These are phyloP conservation scores for Boletus subparvulus DNA, from an alignment of 768 basidiomycete genomes.

Conservation along the genomic window DNA sequence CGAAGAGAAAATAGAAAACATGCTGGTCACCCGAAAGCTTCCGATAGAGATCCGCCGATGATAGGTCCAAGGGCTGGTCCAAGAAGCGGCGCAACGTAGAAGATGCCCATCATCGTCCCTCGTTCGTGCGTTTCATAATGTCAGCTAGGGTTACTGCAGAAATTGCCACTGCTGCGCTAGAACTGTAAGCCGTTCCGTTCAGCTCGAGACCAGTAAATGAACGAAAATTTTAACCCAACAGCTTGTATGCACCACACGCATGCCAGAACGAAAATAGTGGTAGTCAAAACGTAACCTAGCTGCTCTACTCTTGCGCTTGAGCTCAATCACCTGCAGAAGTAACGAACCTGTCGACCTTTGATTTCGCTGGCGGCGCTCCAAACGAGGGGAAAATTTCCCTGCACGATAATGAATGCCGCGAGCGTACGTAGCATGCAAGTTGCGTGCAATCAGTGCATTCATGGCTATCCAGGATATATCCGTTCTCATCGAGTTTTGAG, in stretches of 20 bases:
- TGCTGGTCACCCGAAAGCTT: constrained; percentile 72
- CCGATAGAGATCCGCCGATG: constrained; percentile 65
- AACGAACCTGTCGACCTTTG: constrained; percentile 65
- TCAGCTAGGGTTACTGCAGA: constrained; percentile 80
- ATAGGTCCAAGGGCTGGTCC: constrained; percentile 74
- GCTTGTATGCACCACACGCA: constrained; percentile 75
- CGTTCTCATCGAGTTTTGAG: neutral
- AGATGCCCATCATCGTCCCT: constrained; percentile 79
- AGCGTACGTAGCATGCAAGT: constrained; percentile 63
- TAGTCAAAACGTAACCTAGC: constrained; percentile 55
- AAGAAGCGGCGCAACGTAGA: constrained; percentile 76
- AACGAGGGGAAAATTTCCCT: constrained; percentile 63
- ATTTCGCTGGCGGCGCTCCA: constrained; percentile 76
- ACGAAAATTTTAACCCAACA: constrained; percentile 46
- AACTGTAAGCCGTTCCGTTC: constrained; percentile 36
- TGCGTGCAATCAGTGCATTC: constrained; percentile 55
- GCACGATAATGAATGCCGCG: constrained; percentile 70
- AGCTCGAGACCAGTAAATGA: neutral
- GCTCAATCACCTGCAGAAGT: neutral
- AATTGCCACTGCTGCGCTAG: constrained; percentile 65
- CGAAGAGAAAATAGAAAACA: constrained; percentile 79
- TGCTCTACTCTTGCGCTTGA: constrained; percentile 19
- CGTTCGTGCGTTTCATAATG: constrained; percentile 74
- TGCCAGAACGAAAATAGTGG: constrained; percentile 55
- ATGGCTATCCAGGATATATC: constrained; percentile 45